Percentiles rank a stretch among this genome's conserved stretches.
phyloP scores from a whole-genome alignment of 192 early-diverging fungal species.

The Funneliformis geosporum region DNA sequence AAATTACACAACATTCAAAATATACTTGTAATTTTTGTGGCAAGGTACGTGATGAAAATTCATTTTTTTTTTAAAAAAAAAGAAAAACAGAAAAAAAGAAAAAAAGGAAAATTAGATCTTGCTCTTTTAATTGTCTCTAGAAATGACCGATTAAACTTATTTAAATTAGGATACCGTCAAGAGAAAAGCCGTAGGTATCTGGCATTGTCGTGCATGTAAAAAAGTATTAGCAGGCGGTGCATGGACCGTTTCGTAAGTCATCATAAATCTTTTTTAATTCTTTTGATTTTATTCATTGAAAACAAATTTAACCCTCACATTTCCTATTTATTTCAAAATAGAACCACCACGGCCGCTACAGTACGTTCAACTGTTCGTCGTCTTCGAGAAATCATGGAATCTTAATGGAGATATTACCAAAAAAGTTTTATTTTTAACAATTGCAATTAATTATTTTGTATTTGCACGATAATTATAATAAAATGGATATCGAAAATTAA shows the following conservation, averaged over 20 bases:
- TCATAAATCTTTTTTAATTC: constrained; percentile 2
- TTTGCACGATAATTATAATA: neutral
- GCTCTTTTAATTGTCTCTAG: neutral
- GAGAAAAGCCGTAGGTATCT: constrained; percentile 96
- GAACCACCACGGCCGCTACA: constrained; percentile 87
- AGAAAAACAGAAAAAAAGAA: too few species aligned
- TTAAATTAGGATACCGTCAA: constrained; percentile 80
- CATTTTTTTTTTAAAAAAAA: neutral
- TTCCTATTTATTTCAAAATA: constrained; percentile 28
- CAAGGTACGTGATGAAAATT: constrained; percentile 57
- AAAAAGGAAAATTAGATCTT: too few species aligned
- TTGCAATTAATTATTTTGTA: neutral
- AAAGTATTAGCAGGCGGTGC: constrained; percentile 97
- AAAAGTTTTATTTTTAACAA: neutral
- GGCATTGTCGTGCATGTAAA: constrained; percentile 95
- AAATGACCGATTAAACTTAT: constrained; percentile 12
- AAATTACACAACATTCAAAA: constrained; percentile 99
- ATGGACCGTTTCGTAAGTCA: constrained; percentile 84
- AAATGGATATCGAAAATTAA: neutral
- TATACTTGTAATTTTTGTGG: constrained; percentile 99
- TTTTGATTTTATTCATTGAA: neutral
- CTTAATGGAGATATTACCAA: constrained; percentile 62
- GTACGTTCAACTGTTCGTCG: constrained; percentile 96
- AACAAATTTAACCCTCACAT: neutral
- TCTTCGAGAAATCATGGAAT: constrained; percentile 91